Conservation (phyloP, 352 stramenopile genomes). For the Globisporangium emineosum region DNA sequence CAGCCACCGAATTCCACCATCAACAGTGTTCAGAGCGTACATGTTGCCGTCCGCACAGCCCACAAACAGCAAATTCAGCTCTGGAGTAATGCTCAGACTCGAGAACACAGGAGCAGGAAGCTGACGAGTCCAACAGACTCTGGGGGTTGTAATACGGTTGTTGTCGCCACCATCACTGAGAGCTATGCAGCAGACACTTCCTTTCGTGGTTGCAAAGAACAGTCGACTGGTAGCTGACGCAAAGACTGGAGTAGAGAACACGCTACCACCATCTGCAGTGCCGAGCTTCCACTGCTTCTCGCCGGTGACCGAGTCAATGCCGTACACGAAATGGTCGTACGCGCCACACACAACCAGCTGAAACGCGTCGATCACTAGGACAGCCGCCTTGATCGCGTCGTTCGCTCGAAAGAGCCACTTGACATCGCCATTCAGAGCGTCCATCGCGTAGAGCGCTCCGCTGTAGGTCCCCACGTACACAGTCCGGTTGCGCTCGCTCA, state of each 20-base stretch:
- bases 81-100: slow-evolving; percentile 22
- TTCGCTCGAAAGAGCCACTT: slow-evolving; percentile 35
- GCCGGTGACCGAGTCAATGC: slow-evolving; percentile 25
- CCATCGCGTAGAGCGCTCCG: slow-evolving; percentile 43
- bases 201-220: slow-evolving; percentile 41
- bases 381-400: slow-evolving; percentile 49
- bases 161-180: background rate
- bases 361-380: slow-evolving; percentile 37
- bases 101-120: slow-evolving; percentile 56
- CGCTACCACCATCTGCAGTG: slow-evolving; percentile 27
- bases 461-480: slow-evolving; percentile 59
- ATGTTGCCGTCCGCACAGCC: slow-evolving; percentile 48
- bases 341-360: slow-evolving; percentile 42
- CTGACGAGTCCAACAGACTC: background rate
- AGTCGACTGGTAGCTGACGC: slow-evolving; percentile 21
- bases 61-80: slow-evolving; percentile 27
- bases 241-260: slow-evolving; percentile 47
- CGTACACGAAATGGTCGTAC: slow-evolving; percentile 53
- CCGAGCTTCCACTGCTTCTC: slow-evolving; percentile 24
- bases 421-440: slow-evolving; percentile 25
- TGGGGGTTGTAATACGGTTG: background rate
- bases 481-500: slow-evolving; percentile 27
- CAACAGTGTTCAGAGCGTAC: slow-evolving; percentile 30
- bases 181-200: slow-evolving; percentile 26
- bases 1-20: slow-evolving; percentile 33